Evolutionary conservation across 2,329 filamentous ascomycete species (phyloP).

Genomic region (Xylaria sp.): DNA sequence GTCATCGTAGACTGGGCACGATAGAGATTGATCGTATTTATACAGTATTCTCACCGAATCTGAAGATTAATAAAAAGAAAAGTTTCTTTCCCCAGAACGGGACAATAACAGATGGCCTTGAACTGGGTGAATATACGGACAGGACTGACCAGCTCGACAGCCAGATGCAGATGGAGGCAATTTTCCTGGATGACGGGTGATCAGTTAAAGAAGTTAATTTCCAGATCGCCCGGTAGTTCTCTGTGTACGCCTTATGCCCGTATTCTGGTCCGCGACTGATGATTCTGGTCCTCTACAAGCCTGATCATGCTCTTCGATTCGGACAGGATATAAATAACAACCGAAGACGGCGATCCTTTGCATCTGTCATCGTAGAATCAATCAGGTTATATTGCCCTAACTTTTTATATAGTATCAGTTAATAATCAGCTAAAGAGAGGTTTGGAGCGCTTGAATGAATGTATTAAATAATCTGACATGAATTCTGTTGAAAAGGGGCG

Average conservation of each 20-base stretch:
- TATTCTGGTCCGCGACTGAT: conserved; percentile 4
- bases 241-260: not conserved
- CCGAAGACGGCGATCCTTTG: not conserved
- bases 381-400: not conserved
- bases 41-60: not conserved
- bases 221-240: not conserved
- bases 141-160: not conserved
- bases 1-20: conserved; percentile 4
- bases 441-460: no score
- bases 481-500: not conserved
- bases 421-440: not conserved
- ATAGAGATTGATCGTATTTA: not conserved
- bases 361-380: not conserved
- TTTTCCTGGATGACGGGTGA: conserved; percentile 10
- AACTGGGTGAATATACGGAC: conserved; percentile 1
- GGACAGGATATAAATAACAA: not conserved
- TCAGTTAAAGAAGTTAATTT: conserved; percentile 3
- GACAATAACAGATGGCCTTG: not conserved
- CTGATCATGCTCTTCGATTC: not conserved
- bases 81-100: no score
- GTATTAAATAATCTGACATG: not conserved
- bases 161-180: not conserved
- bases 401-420: not conserved
- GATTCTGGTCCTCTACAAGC: not conserved
- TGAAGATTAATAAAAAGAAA: no score